Conservation (phyloP, 1,284 basidiomycete genomes). For the Apiotrichum sp. region DNA sequence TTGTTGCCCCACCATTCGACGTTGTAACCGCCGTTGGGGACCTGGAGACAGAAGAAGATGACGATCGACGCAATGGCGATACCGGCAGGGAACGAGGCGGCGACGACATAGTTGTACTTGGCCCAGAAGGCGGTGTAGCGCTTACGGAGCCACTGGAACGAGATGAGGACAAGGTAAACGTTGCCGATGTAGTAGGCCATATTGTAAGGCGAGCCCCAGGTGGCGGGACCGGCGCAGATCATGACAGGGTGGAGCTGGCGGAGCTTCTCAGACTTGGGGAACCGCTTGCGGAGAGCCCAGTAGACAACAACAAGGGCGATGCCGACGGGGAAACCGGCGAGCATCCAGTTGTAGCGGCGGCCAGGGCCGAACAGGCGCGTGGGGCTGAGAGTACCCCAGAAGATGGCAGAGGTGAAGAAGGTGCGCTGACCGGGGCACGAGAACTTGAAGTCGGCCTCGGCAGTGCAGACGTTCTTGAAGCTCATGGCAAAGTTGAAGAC, state of each 20-base stretch:
- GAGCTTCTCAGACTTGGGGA: slow-evolving; percentile 10
- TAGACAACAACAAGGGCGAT: slow-evolving; percentile 48
- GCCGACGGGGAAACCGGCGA: slow-evolving; percentile 64
- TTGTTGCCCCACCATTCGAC: slow-evolving; percentile 26
- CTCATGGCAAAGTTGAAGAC: slow-evolving; percentile 11
- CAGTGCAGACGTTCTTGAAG: slow-evolving; percentile 9
- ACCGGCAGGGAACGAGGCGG: slow-evolving; percentile 41
- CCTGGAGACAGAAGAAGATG: slow-evolving; percentile 34
- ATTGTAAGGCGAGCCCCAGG: slow-evolving; percentile 27
- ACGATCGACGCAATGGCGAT: slow-evolving; percentile 36
- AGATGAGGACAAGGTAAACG: slow-evolving; percentile 21
- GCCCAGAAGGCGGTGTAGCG: slow-evolving; percentile 37
- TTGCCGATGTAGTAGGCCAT: slow-evolving; percentile 28
- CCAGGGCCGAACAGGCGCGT: slow-evolving; percentile 62
- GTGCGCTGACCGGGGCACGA: slow-evolving; percentile 12
- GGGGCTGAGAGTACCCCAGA: slow-evolving; percentile 77
- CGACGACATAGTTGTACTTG: slow-evolving; percentile 42
- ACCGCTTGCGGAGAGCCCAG: slow-evolving; percentile 13
- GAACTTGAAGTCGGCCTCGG: slow-evolving; percentile 7
- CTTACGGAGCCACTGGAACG: slow-evolving; percentile 33
- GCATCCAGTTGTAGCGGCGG: slow-evolving; percentile 55
- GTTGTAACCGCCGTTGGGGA: slow-evolving; percentile 15
- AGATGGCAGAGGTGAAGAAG: slow-evolving; percentile 49
- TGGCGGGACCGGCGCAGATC: slow-evolving; percentile 8
- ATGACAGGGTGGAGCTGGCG: slow-evolving; percentile 18